A percentile compares a stretch with the other conserved stretches of the same genome.
phyloP scores from a whole-genome alignment of 306 rosid genomes.

The Casuarina equisetifolia region DNA sequence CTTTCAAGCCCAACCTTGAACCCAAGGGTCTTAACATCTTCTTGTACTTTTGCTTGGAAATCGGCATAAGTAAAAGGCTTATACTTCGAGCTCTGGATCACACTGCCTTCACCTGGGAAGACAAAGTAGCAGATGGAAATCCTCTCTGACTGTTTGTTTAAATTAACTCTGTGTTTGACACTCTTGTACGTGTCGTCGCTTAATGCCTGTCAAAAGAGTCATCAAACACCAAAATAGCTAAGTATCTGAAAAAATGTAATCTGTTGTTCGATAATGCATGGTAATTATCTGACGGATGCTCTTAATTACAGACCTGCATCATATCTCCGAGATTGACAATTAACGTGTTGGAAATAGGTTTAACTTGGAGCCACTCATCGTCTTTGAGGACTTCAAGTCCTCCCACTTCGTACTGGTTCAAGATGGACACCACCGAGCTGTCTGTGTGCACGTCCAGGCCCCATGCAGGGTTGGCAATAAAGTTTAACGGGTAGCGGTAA shows the following conservation, averaged over 20 bases:
- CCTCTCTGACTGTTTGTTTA: conserved; percentile 47
- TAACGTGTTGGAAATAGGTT: conserved; percentile 50
- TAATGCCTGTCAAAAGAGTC: conserved; percentile 44
- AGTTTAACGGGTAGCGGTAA: conserved; percentile 56
- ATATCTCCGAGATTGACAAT: conserved; percentile 63
- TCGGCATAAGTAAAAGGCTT: conserved; percentile 65
- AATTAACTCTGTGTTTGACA: conserved; percentile 58
- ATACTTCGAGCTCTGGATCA: conserved; percentile 62
- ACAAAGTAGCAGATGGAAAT: conserved; percentile 68
- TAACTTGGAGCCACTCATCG: conserved; percentile 48
- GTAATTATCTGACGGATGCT: background rate
- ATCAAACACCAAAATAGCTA: background rate
- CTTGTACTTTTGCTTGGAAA: conserved; percentile 59
- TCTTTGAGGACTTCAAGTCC: conserved; percentile 65
- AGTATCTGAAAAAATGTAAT: background rate
- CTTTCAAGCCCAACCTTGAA: conserved; percentile 66
- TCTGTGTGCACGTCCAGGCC: conserved; percentile 72
- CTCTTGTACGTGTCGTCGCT: conserved; percentile 48
- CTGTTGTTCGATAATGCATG: too few relatives aligned
- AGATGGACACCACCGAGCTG: conserved; percentile 55
- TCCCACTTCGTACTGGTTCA: conserved; percentile 47
- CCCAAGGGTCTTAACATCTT: conserved; percentile 51
- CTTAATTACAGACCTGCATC: conserved; percentile 51
- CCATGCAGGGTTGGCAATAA: conserved; percentile 31
- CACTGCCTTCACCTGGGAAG: conserved; percentile 51